phyloP scores from a whole-genome alignment of 768 basidiomycete species.

The Phylloporus scabripes region DNA sequence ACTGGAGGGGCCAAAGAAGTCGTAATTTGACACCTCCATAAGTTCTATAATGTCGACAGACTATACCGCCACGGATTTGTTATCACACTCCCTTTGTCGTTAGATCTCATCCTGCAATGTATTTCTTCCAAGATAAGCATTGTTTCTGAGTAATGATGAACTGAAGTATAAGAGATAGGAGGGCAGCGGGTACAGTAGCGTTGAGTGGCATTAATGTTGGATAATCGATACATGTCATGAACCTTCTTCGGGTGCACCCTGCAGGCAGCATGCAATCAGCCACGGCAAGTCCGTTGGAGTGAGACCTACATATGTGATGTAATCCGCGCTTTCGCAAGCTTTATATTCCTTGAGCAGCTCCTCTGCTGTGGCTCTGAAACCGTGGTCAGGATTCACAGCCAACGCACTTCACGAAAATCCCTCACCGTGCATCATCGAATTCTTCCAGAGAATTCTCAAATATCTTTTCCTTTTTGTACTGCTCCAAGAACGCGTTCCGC shows the following conservation, averaged over 20 bases:
- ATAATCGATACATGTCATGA: constrained; percentile 7
- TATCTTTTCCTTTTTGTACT: constrained; percentile 96
- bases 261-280: constrained; percentile 2
- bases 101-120: constrained; percentile 26
- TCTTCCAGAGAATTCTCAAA: constrained; percentile 92
- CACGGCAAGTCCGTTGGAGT: neutral
- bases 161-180: constrained; percentile 4
- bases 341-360: constrained; percentile 91
- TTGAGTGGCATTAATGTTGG: neutral
- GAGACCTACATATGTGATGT: constrained; percentile 74
- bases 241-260: constrained; percentile 35
- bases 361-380: constrained; percentile 70
- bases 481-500: constrained; percentile 92
- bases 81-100: constrained; percentile 13
- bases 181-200: neutral
- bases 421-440: constrained; percentile 94
- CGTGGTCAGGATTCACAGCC: neutral
- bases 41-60: constrained; percentile 27
- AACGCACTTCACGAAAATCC: neutral
- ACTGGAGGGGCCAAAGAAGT: constrained; percentile 72
- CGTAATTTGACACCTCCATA: constrained; percentile 44
- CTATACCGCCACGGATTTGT: constrained; percentile 5
- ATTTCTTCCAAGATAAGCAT: constrained; percentile 9
- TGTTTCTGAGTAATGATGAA: constrained; percentile 2
- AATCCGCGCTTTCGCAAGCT: constrained; percentile 92